Conservation (phyloP, 805 yeast species). For the Saccharomyces cerevisiae region DNA sequence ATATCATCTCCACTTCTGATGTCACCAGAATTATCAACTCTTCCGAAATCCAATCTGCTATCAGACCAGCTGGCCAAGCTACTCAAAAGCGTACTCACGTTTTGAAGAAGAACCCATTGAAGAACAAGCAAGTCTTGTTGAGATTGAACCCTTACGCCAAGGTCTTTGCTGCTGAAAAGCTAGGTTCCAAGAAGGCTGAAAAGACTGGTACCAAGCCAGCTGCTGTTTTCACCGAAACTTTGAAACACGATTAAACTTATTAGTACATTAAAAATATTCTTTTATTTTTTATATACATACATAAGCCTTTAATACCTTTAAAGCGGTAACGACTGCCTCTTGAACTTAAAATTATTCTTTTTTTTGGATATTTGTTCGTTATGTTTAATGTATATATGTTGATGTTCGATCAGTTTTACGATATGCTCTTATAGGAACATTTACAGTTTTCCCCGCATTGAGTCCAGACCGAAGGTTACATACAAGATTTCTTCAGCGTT, state of each 20-base stretch:
- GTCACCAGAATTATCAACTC: constrained; percentile 96
- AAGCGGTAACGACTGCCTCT: not conserved
- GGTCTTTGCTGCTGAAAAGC: constrained; percentile 87
- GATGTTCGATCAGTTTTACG: not conserved
- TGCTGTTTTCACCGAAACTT: constrained; percentile 60
- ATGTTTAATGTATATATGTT: too few relatives aligned
- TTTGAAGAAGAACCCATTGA: constrained; percentile 97
- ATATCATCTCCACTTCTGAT: constrained; percentile 93
- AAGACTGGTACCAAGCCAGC: constrained; percentile 59
- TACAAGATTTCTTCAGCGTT: not conserved
- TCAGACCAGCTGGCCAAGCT: constrained; percentile 92
- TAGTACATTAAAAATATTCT: not conserved
- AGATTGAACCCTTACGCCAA: constrained; percentile 99
- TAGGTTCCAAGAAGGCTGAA: constrained; percentile 74
- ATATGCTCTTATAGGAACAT: not conserved
- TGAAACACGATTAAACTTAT: constrained; percentile 47
- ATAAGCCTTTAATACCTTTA: not conserved
- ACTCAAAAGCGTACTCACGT: constrained; percentile 90
- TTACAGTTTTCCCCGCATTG: not conserved
- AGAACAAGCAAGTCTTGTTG: constrained; percentile 96
- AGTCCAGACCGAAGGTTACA: not conserved
- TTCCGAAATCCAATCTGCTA: constrained; percentile 96
- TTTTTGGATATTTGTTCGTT: too few relatives aligned
- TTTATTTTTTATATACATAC: not conserved
- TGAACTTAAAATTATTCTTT: not conserved